A percentile compares a stretch with the other conserved stretches of the same genome.
Evolutionary conservation across 495 filamentous ascomycete genomes (phyloP).

Genomic region (Penicillium subrubescens): DNA sequence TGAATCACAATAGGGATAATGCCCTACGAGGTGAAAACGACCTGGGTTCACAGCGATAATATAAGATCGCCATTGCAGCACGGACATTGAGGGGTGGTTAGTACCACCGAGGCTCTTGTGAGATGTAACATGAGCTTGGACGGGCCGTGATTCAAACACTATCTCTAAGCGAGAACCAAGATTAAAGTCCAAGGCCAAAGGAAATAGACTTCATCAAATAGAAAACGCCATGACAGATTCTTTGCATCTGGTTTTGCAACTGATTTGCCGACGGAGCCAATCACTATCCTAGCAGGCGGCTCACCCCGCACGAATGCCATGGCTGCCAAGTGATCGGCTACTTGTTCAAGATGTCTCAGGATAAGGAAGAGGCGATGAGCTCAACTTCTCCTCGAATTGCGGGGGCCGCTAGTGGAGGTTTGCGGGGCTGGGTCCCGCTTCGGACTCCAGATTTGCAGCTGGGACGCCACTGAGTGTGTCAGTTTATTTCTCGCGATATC

Average conservation of each 20-base stretch:
- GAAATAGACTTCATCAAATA: slow-evolving; percentile 8
- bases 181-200: not conserved
- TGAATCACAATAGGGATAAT: not conserved
- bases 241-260: not conserved
- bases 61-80: not conserved
- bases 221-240: not conserved
- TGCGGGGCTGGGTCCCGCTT: not conserved
- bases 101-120: not conserved
- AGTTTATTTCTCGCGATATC: not conserved
- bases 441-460: not conserved
- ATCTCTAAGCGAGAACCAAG: slow-evolving; percentile 16
- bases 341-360: not conserved
- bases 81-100: slow-evolving; percentile 5
- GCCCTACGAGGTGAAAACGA: not conserved
- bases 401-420: not conserved
- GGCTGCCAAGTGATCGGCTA: slow-evolving; percentile 8
- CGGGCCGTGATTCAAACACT: slow-evolving; percentile 1
- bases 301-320: slow-evolving; percentile 24
- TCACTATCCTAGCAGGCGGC: not conserved
- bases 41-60: not conserved
- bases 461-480: not conserved
- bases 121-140: slow-evolving; percentile 13
- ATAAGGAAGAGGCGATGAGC: not conserved
- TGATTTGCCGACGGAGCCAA: slow-evolving; percentile 15
- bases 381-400: not conserved